Evolutionary conservation across 257 asterid genomes (phyloP), one percentile per base, ranked within the genome.

Genomic region (Jacaranda copaia): DNA sequence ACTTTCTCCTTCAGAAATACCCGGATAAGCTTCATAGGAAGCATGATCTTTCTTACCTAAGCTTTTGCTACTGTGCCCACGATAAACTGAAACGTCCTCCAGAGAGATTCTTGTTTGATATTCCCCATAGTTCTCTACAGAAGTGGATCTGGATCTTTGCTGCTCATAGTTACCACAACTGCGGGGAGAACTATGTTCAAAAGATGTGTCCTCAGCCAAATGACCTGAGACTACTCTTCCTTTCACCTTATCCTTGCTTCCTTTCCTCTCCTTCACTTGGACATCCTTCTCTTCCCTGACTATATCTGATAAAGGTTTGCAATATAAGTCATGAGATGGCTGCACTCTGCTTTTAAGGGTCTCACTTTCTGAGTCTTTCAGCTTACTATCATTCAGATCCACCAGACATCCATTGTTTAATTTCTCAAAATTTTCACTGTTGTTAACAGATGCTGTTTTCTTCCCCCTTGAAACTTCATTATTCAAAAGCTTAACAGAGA

Each of bases 391-490:
- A 75, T 76, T 84, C 46, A 59, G 70, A 80, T 80, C 77, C 68
- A 18, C 74, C 60, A 40, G 62, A 81, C 74, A 72, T 70, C 72
- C 84, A 49, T 69, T 68, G 76, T 78, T 81, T 66, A 80, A 80
- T 73, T 87, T 85, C 86, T 83, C 82, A n/a, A 16, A 57, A 6
- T 62, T 77, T 70, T 70, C 84, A 55, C 78, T 72, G 79, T 77
- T 84, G 81, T 85, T 81, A 59, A 73, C 80, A 71, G 69, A 65
- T 71, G 87, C 83, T 51, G 76, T 73, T 75, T 85, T 84, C 82
- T 91, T 88, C 80, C 75, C 78, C 76, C 61, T 55, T 45, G n/a
- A 32, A 68, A 53, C 81, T 82, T 81, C 83, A 48, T 74, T 84
- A 51, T 80, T 74, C 80, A 79, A 78, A 73, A 78, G 61, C 85